A percentile compares a stretch with the other conserved stretches of the same genome.
These are phyloP conservation scores for Cyathus striatus DNA, from an alignment of 768 basidiomycete genomes.

Conservation along the genomic window DNA sequence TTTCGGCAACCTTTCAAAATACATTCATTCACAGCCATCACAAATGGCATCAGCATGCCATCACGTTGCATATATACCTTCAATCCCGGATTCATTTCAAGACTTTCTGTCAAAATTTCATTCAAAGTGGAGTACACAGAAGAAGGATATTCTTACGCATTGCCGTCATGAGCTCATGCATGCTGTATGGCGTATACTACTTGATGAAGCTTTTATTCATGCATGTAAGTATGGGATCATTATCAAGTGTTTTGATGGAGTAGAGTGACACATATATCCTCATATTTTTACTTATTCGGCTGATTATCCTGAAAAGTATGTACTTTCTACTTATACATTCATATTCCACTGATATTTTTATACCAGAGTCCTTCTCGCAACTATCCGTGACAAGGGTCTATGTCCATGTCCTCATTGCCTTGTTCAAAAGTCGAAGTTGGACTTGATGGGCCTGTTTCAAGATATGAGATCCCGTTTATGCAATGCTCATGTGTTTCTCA, in stretches of 20 bases:
- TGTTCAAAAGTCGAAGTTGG: constrained; percentile 3
- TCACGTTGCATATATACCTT: constrained; percentile 23
- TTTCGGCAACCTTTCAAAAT: constrained; percentile 33
- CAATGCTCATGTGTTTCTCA: neutral
- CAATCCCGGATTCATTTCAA: neutral
- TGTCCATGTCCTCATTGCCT: constrained; percentile 23
- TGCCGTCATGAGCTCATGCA: neutral
- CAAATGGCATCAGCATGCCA: constrained; percentile 10
- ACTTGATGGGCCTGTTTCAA: neutral
- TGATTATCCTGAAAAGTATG: constrained; percentile 29
- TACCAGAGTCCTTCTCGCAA: constrained; percentile 11
- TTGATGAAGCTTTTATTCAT: constrained; percentile 16
- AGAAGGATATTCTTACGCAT: neutral
- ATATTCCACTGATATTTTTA: neutral
- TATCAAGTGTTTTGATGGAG: constrained; percentile 18
- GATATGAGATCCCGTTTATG: neutral
- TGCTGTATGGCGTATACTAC: constrained; percentile 6
- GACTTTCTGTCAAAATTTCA: neutral
- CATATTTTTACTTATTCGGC: constrained; percentile 24
- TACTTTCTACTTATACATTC: neutral
- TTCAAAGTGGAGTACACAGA: neutral
- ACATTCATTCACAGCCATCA: constrained; percentile 16
- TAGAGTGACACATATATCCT: constrained; percentile 17
- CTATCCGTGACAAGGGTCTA: constrained; percentile 15
- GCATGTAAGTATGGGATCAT: constrained; percentile 22